Conservation (phyloP, 306 rosid genomes). For the Acacia crassicarpa region DNA sequence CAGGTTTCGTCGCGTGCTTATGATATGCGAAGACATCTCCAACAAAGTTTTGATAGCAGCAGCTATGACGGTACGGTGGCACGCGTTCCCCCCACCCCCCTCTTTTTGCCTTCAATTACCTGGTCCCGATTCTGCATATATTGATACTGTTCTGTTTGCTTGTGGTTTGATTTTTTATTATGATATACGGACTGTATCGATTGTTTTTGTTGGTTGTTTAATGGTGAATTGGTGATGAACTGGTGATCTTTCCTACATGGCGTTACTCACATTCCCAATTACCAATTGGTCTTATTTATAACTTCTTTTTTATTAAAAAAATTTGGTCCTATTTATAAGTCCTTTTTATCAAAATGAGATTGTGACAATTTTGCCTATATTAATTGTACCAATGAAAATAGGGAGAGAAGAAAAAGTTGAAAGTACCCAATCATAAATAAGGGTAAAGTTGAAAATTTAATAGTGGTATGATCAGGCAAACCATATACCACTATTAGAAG, state of each 20-base stretch:
- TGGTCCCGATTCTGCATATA: neutral
- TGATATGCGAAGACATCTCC: constrained; percentile 87
- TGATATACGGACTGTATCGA: no score
- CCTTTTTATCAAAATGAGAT: no score
- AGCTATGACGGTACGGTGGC: constrained; percentile 76
- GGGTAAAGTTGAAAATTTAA: no score
- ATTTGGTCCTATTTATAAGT: no score
- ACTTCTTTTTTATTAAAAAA: no score
- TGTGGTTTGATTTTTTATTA: neutral
- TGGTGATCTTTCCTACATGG: neutral
- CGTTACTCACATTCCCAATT: neutral
- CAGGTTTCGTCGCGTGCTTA: constrained; percentile 94
- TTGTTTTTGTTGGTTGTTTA: neutral
- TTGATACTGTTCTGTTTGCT: neutral
- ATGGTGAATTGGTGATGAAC: neutral
- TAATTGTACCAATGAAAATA: no score
- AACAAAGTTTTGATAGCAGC: constrained; percentile 76
- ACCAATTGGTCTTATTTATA: no score
- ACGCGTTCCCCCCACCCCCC: neutral
- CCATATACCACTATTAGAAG: no score
- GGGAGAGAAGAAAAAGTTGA: no score
- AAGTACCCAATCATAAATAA: no score
- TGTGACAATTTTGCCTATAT: no score
- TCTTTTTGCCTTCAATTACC: neutral
- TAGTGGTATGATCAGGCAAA: no score